Evolutionary conservation across 1,284 basidiomycete genomes (phyloP), one percentile per base, ranked within the genome.

Genomic region (Ustilago sp.): DNA sequence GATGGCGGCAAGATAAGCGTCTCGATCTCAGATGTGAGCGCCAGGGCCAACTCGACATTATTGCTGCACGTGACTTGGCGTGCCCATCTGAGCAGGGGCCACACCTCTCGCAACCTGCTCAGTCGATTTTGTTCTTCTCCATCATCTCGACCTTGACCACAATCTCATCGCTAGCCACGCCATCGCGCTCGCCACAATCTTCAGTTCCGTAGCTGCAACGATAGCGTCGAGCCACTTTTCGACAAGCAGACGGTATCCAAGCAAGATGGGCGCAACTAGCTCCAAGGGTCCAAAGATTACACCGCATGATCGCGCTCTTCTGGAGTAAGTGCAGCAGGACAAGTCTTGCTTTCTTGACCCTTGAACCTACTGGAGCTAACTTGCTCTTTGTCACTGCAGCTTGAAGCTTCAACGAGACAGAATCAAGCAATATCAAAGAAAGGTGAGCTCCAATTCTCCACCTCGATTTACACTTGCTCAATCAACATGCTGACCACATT

Each of bases 331-430:
- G 31, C 28, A 12, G 28, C 15, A 28, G 15, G 2, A 50, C 31
- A 15, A 13, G 15, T 83, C 23, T 9, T n/a, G 8, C 23, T 15
- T 39, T 31, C 2, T 59, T 34, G 17, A 17, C 13, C 5, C n/a
- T 28, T n/a, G 2, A 17, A 28, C 12, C 38, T 31, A 59, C 32
- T 13, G 3, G 23, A 32, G n/a, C 1, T 28, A 17, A 35, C 15
- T 8, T 59, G 9, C 7, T 15, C 4, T 19, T 9, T 31, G 52
- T 38, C 5, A 13, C 31, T 7, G 3, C 83, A 93, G 94, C 85
- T 89, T 99, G 77, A 99, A 99, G 87, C 87, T 97, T 56, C 96
- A 99, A 87, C 90, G 97, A 51, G 97, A 99, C 87, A 96, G 95
- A 86, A 89, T 99, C 73, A 93, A 90, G 86, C 94, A 95, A 86